Percentiles rank a stretch among this genome's conserved stretches.
These are phyloP conservation scores for Yamadazyma takamatsuzukensis DNA, from an alignment of 805 yeast genomes.

Conservation along the genomic window DNA sequence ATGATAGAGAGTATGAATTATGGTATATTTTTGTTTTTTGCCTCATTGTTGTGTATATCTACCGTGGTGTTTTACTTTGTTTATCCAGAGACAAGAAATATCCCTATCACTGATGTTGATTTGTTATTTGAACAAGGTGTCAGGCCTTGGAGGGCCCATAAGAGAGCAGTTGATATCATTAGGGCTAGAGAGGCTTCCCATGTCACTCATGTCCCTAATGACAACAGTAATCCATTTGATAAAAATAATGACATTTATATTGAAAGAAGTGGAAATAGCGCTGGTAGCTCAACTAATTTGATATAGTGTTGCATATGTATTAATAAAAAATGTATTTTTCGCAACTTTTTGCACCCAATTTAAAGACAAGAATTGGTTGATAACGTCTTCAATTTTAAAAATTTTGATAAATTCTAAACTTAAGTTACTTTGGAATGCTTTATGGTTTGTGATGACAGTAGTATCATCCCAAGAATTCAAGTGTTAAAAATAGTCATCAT, in stretches of 20 bases:
- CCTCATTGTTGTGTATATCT: constrained; percentile 22
- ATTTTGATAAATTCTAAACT: neutral
- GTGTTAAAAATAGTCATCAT: too few species aligned
- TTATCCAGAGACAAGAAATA: constrained; percentile 36
- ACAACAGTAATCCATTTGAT: constrained; percentile 4
- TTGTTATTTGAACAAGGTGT: constrained; percentile 23
- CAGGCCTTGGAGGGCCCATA: constrained; percentile 29
- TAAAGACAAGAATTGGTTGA: neutral
- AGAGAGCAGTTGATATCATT: constrained; percentile 19
- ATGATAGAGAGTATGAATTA: constrained; percentile 41
- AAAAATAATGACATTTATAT: constrained; percentile 5
- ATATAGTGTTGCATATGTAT: constrained; percentile 1
- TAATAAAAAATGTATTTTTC: neutral
- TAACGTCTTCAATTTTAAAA: neutral
- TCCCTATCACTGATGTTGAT: constrained; percentile 33
- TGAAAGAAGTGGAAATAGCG: constrained; percentile 5
- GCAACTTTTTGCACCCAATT: too few species aligned
- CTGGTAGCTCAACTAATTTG: constrained; percentile 5
- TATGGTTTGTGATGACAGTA: neutral
- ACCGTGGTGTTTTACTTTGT: constrained; percentile 27
- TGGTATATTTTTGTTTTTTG: constrained; percentile 44
- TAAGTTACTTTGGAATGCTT: neutral
- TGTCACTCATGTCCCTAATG: neutral
- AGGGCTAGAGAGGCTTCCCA: constrained; percentile 1
- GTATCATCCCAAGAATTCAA: neutral